Evolutionary conservation across 129 eudicot species (phyloP), one percentile per base, ranked within the genome.

Genomic region (Escallonia rubra): DNA sequence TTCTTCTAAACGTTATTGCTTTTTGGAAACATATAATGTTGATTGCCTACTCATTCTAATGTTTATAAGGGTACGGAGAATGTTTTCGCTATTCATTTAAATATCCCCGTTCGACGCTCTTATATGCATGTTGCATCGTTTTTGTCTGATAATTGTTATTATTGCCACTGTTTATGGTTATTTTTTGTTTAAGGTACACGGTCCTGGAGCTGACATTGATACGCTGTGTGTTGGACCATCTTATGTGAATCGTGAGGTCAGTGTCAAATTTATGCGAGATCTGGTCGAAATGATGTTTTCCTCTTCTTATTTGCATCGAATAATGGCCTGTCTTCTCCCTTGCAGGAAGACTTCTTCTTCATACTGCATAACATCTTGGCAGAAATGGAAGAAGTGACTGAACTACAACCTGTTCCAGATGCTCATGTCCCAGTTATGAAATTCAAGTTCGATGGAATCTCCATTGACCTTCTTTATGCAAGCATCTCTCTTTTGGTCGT

Each of bases 381-480:
- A 23, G 86, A 75, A 66, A 78, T 74, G 74, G 95, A 89, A 66
- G 96, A 89, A 72, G 95, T 93, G 50, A 69, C 92, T 55, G 99
- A 93, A 68, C 79, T 93, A 59, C 99, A 89, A 73, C 95, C 99
- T 10, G 86, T 93, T 56, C 93, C 96, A 2, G 91, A 88, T 85
- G 99, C 99, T 60, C 95, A 89, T 77, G 99, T 93, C 51, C 99
- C 99, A 3, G 96, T 93, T 39, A 86, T 93, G 96, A 93, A 85
- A 67, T 89, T 93, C 65, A 93, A 93, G 77, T 86, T 82, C 68
- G 88, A 84, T 23, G 96, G 99, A 43, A 82, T 93, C 56, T 89
- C 96, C 57, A 84, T 93, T 68, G 96, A 93, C 82, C 99, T 93
- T 74, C 87, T 93, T 61, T 89, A 86, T 80, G 95, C 96, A 14